Base-by-base conservation (phyloP, 441 rosid genomes). In the Bruguiera hainesii region DNA sequence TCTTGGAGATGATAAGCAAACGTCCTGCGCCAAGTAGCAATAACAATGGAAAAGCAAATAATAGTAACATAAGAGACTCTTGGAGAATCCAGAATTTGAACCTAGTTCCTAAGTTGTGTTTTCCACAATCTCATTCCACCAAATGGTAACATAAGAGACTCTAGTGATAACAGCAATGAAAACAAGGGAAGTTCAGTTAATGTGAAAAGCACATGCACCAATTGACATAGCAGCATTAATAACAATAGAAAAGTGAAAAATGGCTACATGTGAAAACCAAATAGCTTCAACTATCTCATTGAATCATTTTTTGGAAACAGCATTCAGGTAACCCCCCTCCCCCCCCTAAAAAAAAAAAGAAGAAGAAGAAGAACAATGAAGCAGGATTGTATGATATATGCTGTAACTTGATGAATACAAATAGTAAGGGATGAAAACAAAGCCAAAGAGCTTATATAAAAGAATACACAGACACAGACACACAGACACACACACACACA, bases 1-100 rank as follows among this genome's bases (percentile, higher is more conserved):
- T 79, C 92, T 89, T 59, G 90, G 80, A 65, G 99, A 87, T 28
- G 98, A 87, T 75, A 87, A 78, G 77, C 98, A 90, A 76, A 87
- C 83, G 75, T 90, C 97, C 99, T 95, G 84, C 69, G 79, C 21
- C 67, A 59, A 72, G 69, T 74, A 61, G n/a, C 15, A 29, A 69
- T 21, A 23, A 11, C 29, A 53, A 8, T 53, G 21, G 16, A 21
- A 25, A 53, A 21, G 28, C 29, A 20, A 53, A 8, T 20, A 52
- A 25, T n/a, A 2, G 57, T n/a, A 25, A 23, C 29, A 53, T 21
- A 11, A 42, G 16, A 42, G 4, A 13, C 4, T 42, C 48, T 13
- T 11, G 48, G 48, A 11, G 48, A 42, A 5, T 42, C 18, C 48
- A 42, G 18, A 11, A 42, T 42, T 11, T 11, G 48, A 42, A 42